Base-by-base conservation (phyloP, 2,329 filamentous ascomycete species). In the Neurospora crassa region DNA sequence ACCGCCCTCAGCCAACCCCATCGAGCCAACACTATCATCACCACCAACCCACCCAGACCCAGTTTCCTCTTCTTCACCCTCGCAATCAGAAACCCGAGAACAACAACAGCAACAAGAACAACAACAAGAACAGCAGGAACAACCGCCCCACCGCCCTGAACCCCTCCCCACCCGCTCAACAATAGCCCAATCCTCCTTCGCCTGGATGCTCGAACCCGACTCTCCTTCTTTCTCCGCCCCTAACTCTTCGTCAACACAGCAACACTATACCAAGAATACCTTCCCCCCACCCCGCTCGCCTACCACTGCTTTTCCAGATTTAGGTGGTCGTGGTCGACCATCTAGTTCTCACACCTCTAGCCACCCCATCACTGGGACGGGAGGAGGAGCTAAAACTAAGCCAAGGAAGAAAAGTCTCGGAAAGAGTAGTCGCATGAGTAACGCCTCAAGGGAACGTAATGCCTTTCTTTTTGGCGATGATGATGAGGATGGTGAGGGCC, bases 161-260 rank as follows among this genome's bases (percentile, higher is more conserved):
- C 79, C 67, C 81, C 86, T 89, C 18, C 88, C 87, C 0, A 88
- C 88, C 24, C 85, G 90, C 29, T 91, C 90, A 3, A 88, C 86
- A 0, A 84, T 93, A 42, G 90, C 90, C 1, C 90, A 92, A 74
- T 93, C 91, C 8, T 91, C 90, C 4, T 94, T 93, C 79, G 90
- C 91, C 1, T 93, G 90, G 90, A 94, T 94, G 91, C 83, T 94
- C 2, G 89, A 90, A 74, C 86, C 86, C 3, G 85, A 87, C 73
- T 73, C 40, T n/a, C 68, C n/a, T 74, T 80, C 81, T 5, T 77
- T 80, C 4, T 73, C 79, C 7, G n/a, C 69, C 76, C 41, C 41
- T 3, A 42, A 42, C 41, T 42, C 41, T 18, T 14, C 77, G 77
- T 40, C 11, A 40, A 40, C 40, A 14, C 40, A 40, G 0, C 45